Conservation (phyloP, 768 basidiomycete species). For the Suillus hirtellus region DNA sequence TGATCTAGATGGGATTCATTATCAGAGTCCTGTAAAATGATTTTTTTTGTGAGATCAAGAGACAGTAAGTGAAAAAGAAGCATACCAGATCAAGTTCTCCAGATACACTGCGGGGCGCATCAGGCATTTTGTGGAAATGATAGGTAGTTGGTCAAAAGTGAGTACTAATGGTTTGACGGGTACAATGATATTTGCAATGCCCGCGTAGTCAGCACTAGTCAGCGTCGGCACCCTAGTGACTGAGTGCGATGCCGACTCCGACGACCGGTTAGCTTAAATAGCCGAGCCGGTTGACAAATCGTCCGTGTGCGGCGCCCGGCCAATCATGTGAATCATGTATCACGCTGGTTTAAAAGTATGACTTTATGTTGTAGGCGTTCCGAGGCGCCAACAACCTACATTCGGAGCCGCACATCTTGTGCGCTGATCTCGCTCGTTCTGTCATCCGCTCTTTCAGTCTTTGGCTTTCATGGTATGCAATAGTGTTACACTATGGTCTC, state of each 20-base stretch:
- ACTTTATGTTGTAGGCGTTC: neutral
- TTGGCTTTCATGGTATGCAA: neutral
- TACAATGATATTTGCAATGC: neutral
- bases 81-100: conserved; percentile 54
- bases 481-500: neutral
- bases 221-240: neutral
- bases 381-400: neutral
- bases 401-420: neutral
- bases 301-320: neutral
- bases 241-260: conserved; percentile 8
- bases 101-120: conserved; percentile 60
- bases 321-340: no score
- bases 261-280: neutral
- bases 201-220: conserved; percentile 2
- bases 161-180: neutral
- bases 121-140: conserved; percentile 49
- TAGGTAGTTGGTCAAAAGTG: conserved; percentile 30
- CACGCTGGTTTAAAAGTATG: no score
- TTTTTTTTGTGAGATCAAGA: conserved; percentile 15
- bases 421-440: neutral
- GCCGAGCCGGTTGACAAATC: conserved; percentile 22
- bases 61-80: conserved; percentile 15
- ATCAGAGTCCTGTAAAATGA: conserved; percentile 59
- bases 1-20: conserved; percentile 47
- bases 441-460: neutral